Evolutionary conservation across 805 yeast species (phyloP), one percentile per base, ranked within the genome.

Genomic region (Wickerhamiella qilinensis): DNA sequence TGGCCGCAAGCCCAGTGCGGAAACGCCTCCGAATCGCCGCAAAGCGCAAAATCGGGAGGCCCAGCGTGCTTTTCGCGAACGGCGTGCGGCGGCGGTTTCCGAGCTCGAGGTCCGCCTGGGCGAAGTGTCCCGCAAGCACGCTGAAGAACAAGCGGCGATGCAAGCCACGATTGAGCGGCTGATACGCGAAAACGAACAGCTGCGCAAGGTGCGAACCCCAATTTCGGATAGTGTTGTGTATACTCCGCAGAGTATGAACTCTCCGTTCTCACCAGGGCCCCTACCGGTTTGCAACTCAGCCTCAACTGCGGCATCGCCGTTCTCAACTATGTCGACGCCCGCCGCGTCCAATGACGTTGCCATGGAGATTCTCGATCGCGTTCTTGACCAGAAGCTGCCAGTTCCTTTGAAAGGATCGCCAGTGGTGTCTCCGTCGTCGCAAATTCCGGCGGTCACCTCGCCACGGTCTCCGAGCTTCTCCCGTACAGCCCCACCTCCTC

Each of bases 101-200:
- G 61, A 53, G 19, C 50, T 88, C 38, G 97, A 86, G 54, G 70
- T 81, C 57, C 85, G 85, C 94, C 95, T 18, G 93, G 86, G 63
- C 55, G 94, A 41, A 93, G 96, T 2, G 82, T 83, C 60, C 63
- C 95, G 46, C 93, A 84, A 55, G 33, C 49, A 49, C 33, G 52
- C 49, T 67, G 94, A 46, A 63, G 93, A 49, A 93, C 94, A 16
- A 79, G 80, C 24, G 42, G 93, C 80, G 53, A 63, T 86, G 39
- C 94, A 83, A 54, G 71, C 68, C 37, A 74, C 73, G 56, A 65
- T 78, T 40, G 61, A 68, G 53, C 80, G 71, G 50, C 67, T 76
- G 38, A 88, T 79, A 57, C 68, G 71, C 46, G 86, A 73, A 37
- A 70, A 68, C 48, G 83, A 73, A 49, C 46, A 38, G 38, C 45